Conservation (phyloP, 257 asterid genomes). For the Solanum habrochaites region DNA sequence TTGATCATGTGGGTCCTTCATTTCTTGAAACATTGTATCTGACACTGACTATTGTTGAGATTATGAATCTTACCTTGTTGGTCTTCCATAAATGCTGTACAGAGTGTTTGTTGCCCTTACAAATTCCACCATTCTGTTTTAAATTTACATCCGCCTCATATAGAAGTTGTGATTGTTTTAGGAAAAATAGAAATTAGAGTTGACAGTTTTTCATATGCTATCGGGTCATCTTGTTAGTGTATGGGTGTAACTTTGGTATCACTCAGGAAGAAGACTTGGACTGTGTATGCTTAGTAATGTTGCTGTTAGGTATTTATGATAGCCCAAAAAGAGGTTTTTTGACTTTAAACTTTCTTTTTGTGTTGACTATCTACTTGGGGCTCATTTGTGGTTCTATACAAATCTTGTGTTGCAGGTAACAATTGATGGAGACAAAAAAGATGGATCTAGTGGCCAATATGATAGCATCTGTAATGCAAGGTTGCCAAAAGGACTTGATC, state of each 20-base stretch:
- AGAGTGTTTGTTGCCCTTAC: neutral
- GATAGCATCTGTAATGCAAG: constrained; percentile 86
- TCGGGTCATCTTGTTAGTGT: neutral
- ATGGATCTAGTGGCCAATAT: constrained; percentile 53
- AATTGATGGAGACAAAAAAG: constrained; percentile 62
- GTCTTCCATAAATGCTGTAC: neutral
- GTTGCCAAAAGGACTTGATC: constrained; percentile 94
- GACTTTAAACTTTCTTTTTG: neutral
- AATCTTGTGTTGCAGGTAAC: constrained; percentile 36
- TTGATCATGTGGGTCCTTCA: neutral
- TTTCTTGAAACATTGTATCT: neutral
- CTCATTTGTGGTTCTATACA: neutral
- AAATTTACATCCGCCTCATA: neutral
- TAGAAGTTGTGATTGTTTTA: neutral
- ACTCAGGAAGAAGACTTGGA: neutral
- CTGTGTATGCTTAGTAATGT: neutral
- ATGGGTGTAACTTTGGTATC: neutral
- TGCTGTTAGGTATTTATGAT: neutral
- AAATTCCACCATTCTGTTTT: neutral
- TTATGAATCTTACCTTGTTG: neutral
- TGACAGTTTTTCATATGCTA: neutral
- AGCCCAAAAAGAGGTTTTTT: neutral
- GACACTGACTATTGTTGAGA: neutral
- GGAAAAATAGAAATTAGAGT: neutral
- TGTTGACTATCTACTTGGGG: neutral